Base-by-base conservation (phyloP, 1,284 basidiomycete species). In the Ustilago loliicola region DNA sequence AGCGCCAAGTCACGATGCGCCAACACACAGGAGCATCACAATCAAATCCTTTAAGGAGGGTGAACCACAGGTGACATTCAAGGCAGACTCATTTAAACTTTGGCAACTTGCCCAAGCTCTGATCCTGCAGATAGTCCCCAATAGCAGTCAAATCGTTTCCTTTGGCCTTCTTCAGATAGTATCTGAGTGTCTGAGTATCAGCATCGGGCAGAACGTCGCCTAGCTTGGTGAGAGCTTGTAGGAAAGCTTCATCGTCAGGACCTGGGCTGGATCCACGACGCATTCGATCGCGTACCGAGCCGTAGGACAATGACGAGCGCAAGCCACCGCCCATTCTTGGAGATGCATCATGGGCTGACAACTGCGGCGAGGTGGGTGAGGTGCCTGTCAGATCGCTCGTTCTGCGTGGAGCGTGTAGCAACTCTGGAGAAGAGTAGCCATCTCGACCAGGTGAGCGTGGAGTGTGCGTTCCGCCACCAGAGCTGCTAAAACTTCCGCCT, bases 131-230 rank as follows among this genome's bases (percentile, higher is more conserved):
- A 52, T 83, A 83, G 52, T 83, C 81, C 0, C 81, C 81, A 13
- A 83, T 83, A 4, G 82, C 82, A 0, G 56, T 63, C 36, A 82
- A 57, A 58, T 83, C 80, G 29, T 82, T 71, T 4, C 82, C 82
- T 36, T 77, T 79, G 1, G 82, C 77, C 57, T 68, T 78, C 11
- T 66, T 54, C 50, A 83, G 50, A 34, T 83, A 83, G 29, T 64
- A 59, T n/a, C 67, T 53, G 29, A 83, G 66, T 25, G 72, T 77
- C 15, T 53, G 42, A 23, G 47, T 36, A 40, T 83, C 82, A 1
- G 78, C 82, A 57, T 83, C 81, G 1, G 80, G 82, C 29, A 83
- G 48, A n/a, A 83, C 75, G 58, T 83, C 82, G 15, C 61, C 66
- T 23, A 83, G 45, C 62, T 81, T 80, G 29, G 34, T 60, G 23